Conservation (phyloP, 2,329 filamentous ascomycete genomes). For the Stagonosporopsis rhizophila region DNA sequence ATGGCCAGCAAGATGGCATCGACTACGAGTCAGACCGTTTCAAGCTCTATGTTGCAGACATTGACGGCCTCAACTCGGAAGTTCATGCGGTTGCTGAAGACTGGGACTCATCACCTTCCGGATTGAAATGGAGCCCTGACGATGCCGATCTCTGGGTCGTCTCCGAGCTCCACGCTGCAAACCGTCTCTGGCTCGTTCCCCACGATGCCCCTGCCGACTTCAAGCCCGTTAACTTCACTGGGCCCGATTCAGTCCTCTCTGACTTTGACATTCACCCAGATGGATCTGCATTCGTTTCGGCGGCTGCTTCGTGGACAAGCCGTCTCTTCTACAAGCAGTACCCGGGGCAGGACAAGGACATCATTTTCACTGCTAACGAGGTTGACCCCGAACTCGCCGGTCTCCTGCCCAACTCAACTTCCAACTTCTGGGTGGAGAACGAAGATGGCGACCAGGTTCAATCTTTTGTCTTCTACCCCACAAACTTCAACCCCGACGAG, state of each 20-base stretch:
- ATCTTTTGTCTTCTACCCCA: constrained; percentile 69
- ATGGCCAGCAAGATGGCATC: constrained; percentile 72
- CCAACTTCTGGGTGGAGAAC: constrained; percentile 74
- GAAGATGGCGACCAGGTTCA: constrained; percentile 66
- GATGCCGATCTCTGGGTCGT: constrained; percentile 42
- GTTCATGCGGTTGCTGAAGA: constrained; percentile 40
- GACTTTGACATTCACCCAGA: constrained; percentile 65
- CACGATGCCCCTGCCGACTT: constrained; percentile 63
- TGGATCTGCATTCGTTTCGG: constrained; percentile 57
- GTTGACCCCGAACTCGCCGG: constrained; percentile 71
- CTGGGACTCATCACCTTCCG: constrained; percentile 45
- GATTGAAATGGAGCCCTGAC: constrained; percentile 40
- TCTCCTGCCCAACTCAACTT: constrained; percentile 66
- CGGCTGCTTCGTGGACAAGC: constrained; percentile 41
- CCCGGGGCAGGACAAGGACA: constrained; percentile 42
- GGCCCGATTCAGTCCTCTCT: constrained; percentile 45
- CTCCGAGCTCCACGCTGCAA: constrained; percentile 42
- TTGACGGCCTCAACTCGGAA: constrained; percentile 38
- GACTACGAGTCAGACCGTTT: constrained; percentile 80
- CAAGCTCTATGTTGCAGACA: constrained; percentile 52
- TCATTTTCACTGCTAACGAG: constrained; percentile 67
- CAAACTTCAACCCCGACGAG: constrained; percentile 70
- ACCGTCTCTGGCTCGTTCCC: constrained; percentile 65
- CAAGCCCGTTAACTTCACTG: constrained; percentile 53
- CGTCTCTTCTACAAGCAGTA: constrained; percentile 42